Evolutionary conservation across 768 basidiomycete genomes (phyloP).

Genomic region (Serpula lacrymans): DNA sequence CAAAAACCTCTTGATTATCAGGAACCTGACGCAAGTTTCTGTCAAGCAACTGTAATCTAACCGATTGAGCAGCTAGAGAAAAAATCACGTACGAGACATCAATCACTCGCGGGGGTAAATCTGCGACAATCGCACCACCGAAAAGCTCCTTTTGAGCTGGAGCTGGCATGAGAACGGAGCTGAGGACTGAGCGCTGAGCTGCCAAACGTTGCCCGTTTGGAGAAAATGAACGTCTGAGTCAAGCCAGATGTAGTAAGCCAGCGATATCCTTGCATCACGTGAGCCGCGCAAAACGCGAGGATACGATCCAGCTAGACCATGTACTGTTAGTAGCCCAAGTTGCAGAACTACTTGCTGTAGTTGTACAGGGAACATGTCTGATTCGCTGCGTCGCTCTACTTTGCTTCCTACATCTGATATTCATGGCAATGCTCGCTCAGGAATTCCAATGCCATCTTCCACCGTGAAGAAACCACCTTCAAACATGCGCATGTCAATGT

Average conservation of each 20-base stretch:
- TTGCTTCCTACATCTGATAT: conserved; percentile 53
- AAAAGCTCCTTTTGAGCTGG: conserved; percentile 54
- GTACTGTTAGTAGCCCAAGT: no score
- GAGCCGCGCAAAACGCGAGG: conserved; percentile 16
- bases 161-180: no score
- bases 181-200: no score
- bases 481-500: conserved; percentile 64
- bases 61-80: neutral
- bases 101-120: conserved; percentile 53
- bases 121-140: conserved; percentile 78
- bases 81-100: conserved; percentile 79
- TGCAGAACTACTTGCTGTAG: conserved; percentile 26
- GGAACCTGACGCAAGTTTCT: conserved; percentile 82
- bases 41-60: conserved; percentile 5
- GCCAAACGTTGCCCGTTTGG: no score
- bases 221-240: no score
- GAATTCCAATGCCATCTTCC: conserved; percentile 72
- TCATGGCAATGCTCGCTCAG: conserved; percentile 51
- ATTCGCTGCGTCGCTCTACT: conserved; percentile 52
- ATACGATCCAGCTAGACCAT: no score
- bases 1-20: conserved; percentile 91
- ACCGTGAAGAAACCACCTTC: conserved; percentile 59
- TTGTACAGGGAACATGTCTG: conserved; percentile 32
- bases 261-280: conserved; percentile 22
- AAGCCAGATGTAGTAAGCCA: conserved; percentile 5